Percentiles rank a stretch among this genome's conserved stretches.
These are phyloP conservation scores for Vigna angularis DNA, from an alignment of 306 rosid genomes.

Conservation along the genomic window DNA sequence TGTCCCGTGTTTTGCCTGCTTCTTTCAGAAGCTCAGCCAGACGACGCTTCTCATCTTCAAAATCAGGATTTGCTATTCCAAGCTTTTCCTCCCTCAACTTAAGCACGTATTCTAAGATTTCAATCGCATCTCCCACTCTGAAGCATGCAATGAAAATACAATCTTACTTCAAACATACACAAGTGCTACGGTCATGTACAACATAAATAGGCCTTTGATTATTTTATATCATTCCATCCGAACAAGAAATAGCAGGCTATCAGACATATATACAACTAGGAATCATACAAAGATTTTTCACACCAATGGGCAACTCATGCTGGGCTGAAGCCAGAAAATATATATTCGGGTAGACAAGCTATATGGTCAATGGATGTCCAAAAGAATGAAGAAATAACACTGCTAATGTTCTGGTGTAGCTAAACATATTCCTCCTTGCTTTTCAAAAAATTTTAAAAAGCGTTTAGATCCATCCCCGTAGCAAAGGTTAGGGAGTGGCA, in stretches of 20 bases:
- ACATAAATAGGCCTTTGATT: not conserved
- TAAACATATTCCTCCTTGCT: too few relatives aligned
- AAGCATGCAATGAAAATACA: slow-evolving; percentile 31
- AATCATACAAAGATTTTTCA: not conserved
- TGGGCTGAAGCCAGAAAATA: not conserved
- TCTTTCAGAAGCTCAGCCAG: slow-evolving; percentile 92
- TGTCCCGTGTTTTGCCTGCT: slow-evolving; percentile 94
- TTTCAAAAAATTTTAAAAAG: not conserved
- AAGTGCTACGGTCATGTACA: slow-evolving; percentile 10
- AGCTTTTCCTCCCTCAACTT: slow-evolving; percentile 77
- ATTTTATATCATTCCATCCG: not conserved
- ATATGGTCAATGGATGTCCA: not conserved
- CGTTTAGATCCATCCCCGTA: not conserved
- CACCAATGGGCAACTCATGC: too few relatives aligned
- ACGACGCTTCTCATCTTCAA: slow-evolving; percentile 92
- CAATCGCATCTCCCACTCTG: slow-evolving; percentile 99
- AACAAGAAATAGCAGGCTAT: not conserved
- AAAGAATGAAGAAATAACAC: not conserved
- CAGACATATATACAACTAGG: not conserved
- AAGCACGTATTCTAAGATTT: slow-evolving; percentile 89
- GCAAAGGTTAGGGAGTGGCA: not conserved
- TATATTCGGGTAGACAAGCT: not conserved
- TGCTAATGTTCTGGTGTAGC: not conserved
- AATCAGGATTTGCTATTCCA: slow-evolving; percentile 95
- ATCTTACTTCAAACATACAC: slow-evolving; percentile 24